A percentile compares a stretch with the other conserved stretches of the same genome.
Evolutionary conservation across 1,284 basidiomycete genomes (phyloP).

Genomic region (Trichosporon inkin): DNA sequence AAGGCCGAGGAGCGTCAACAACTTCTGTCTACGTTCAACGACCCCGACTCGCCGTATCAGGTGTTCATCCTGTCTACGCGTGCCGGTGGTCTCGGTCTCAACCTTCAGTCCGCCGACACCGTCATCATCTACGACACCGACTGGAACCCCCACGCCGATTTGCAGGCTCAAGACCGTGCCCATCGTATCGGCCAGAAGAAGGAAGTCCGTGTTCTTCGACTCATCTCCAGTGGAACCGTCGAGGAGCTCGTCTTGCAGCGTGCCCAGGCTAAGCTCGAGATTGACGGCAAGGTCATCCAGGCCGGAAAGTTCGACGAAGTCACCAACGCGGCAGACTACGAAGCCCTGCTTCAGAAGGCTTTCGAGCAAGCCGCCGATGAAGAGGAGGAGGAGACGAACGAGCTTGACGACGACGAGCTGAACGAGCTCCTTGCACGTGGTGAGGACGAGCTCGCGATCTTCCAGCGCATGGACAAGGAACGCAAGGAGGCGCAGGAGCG

Average conservation of each 20-base stretch:
- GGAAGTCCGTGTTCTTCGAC: slow-evolving; percentile 90
- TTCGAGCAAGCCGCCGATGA: slow-evolving; percentile 63
- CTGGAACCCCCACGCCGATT: slow-evolving; percentile 95
- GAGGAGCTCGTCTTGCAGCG: slow-evolving; percentile 96
- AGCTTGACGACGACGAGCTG: slow-evolving; percentile 95
- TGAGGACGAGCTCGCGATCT: slow-evolving; percentile 73
- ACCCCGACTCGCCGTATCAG: slow-evolving; percentile 79
- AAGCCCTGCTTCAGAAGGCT: slow-evolving; percentile 77
- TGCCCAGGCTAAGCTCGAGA: slow-evolving; percentile 94
- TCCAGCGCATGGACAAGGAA: slow-evolving; percentile 79
- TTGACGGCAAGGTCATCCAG: slow-evolving; percentile 99
- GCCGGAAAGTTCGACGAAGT: slow-evolving; percentile 99
- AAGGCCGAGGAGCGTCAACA: slow-evolving; percentile 96
- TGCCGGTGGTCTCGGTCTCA: slow-evolving; percentile 95
- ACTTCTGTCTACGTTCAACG: slow-evolving; percentile 88
- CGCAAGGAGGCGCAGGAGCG: slow-evolving; percentile 68
- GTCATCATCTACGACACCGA: slow-evolving; percentile 78
- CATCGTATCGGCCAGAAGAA: slow-evolving; percentile 99
- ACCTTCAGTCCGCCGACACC: slow-evolving; percentile 96
- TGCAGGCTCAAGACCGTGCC: slow-evolving; percentile 77
- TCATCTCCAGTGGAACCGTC: slow-evolving; percentile 97
- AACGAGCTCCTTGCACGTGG: slow-evolving; percentile 87
- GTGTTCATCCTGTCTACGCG: slow-evolving; percentile 96
- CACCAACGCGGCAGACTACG: slow-evolving; percentile 95
- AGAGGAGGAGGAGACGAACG: slow-evolving; percentile 86